These are phyloP conservation scores for Aspergillus tanneri DNA, from an alignment of 2,329 filamentous ascomycete genomes.

Conservation along the genomic window DNA sequence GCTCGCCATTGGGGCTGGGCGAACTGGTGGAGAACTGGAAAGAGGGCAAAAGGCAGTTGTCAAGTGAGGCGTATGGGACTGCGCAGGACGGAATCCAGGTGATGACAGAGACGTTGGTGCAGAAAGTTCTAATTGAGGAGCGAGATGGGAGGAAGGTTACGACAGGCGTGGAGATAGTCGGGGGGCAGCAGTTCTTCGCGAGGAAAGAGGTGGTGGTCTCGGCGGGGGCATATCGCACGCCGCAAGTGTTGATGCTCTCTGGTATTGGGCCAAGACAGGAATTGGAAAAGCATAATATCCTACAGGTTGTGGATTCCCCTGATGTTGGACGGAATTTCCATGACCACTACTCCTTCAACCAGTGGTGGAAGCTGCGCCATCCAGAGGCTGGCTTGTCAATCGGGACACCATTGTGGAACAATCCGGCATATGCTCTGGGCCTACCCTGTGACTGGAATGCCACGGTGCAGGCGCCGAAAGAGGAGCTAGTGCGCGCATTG, in stretches of 20 bases:
- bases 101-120: constrained; percentile 17
- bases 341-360: constrained; percentile 32
- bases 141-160: too few species aligned
- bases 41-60: constrained; percentile 27
- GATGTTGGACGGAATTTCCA: constrained; percentile 28
- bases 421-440: constrained; percentile 40
- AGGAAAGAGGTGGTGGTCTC: constrained; percentile 34
- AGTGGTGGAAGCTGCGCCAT: constrained; percentile 5
- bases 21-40: constrained; percentile 33
- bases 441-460: constrained; percentile 42
- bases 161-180: constrained; percentile 29
- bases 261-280: constrained; percentile 32
- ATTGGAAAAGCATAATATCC: constrained; percentile 35
- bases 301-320: constrained; percentile 17
- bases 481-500: constrained; percentile 2
- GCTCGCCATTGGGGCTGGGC: constrained; percentile 29
- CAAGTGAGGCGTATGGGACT: constrained; percentile 25
- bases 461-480: constrained; percentile 5
- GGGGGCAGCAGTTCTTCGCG: constrained; percentile 22
- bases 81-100: constrained; percentile 1
- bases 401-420: constrained; percentile 32
- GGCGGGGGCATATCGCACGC: constrained; percentile 33
- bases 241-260: constrained; percentile 37
- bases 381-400: constrained; percentile 2
- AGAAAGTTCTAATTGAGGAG: too few species aligned